Conservation (phyloP, 148 eudicot genomes). For the Rhododendron griersonianum region DNA sequence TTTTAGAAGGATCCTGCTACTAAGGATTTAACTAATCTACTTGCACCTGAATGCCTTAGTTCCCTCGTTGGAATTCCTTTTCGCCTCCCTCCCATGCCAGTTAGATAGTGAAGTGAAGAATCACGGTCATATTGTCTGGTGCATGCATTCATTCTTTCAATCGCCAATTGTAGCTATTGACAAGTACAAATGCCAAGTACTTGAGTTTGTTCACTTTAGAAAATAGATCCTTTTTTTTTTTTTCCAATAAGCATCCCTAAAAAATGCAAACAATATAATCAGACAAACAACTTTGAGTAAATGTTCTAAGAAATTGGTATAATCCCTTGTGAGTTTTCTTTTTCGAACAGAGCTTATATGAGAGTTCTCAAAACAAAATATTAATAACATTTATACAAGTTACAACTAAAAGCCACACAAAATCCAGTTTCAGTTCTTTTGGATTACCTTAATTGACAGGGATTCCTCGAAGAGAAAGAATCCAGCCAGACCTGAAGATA, state of each 20-base stretch:
- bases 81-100: neutral
- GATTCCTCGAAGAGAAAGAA: slow-evolving; percentile 74
- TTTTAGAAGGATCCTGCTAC: no score
- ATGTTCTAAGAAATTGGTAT: neutral
- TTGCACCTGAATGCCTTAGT: neutral
- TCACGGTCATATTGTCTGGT: neutral
- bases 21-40: neutral
- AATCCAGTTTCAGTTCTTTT: neutral
- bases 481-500: slow-evolving; percentile 88
- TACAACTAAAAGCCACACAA: neutral
- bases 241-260: neutral
- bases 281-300: neutral
- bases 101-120: neutral
- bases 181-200: neutral
- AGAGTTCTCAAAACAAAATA: neutral
- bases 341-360: neutral
- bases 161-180: neutral
- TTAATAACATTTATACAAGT: neutral
- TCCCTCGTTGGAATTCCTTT: neutral
- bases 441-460: slow-evolving; percentile 63
- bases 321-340: neutral
- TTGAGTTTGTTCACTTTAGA: neutral
- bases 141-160: neutral
- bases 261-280: neutral
- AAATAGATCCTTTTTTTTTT: neutral